A percentile compares a stretch with the other conserved stretches of the same genome.
These are phyloP conservation scores for Penicillium manginii DNA, from an alignment of 495 filamentous ascomycete genomes.

Conservation along the genomic window DNA sequence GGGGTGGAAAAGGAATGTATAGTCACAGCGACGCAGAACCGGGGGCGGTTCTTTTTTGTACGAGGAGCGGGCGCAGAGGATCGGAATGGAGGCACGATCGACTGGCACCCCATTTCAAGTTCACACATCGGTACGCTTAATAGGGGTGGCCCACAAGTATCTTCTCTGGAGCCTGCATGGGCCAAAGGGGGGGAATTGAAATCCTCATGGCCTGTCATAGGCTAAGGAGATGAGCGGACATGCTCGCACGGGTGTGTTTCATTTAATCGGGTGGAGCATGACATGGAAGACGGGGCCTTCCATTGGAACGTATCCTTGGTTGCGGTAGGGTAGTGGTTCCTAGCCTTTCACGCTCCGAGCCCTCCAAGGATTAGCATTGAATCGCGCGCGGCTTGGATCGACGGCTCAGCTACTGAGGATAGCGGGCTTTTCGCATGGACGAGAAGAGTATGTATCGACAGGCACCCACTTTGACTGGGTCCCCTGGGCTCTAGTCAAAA, in stretches of 20 bases:
- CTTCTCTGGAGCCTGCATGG: conserved; percentile 13
- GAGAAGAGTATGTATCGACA: conserved; percentile 34
- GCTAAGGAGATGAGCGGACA: background rate
- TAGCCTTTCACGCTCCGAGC: background rate
- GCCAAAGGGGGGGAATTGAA: conserved; percentile 4
- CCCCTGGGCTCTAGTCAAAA: conserved; percentile 5
- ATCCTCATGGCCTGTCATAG: conserved; percentile 14
- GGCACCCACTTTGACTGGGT: conserved; percentile 20
- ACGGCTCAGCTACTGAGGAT: conserved; percentile 6
- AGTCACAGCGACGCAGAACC: background rate
- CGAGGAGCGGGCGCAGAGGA: background rate
- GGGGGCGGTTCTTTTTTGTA: conserved; percentile 19
- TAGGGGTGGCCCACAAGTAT: conserved; percentile 22
- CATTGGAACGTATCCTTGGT: conserved; percentile 16
- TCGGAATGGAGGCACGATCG: conserved; percentile 5
- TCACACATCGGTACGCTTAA: conserved; percentile 18
- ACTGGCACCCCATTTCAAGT: conserved; percentile 5
- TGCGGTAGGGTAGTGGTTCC: background rate
- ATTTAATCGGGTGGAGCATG: conserved; percentile 24
- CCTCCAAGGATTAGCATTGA: conserved; percentile 4
- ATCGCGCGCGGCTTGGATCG: conserved; percentile 11
- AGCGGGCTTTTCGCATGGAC: conserved; percentile 12
- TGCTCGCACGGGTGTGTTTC: conserved; percentile 26
- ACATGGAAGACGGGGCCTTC: conserved; percentile 10
- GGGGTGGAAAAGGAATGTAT: conserved; percentile 8